Conservation (phyloP, 768 basidiomycete species). For the Xanthoconium stramineum region DNA sequence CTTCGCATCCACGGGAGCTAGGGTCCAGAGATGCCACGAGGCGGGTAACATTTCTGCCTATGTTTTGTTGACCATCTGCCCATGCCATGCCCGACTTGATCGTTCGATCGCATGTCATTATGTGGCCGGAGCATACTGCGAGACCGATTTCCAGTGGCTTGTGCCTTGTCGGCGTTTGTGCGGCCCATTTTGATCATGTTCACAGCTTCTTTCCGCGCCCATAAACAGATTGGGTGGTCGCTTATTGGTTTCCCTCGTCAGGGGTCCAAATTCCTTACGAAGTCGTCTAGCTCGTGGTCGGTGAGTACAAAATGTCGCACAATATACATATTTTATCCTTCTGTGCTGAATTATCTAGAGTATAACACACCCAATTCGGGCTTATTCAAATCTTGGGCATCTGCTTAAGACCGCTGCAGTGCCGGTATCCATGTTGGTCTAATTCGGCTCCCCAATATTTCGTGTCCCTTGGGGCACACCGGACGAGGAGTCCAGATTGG, state of each 20-base stretch:
- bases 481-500: not conserved
- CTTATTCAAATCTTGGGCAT: no score
- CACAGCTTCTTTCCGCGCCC: not conserved
- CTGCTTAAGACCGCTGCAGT: conserved; percentile 21
- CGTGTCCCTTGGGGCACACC: not conserved
- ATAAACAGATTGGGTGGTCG: not conserved
- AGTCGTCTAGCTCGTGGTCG: not conserved
- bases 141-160: not conserved
- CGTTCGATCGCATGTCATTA: not conserved
- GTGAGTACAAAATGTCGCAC: not conserved
- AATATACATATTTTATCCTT: not conserved
- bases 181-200: conserved; percentile 7
- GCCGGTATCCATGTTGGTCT: conserved; percentile 11
- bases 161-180: conserved; percentile 22
- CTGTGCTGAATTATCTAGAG: not conserved
- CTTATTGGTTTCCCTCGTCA: not conserved
- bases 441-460: not conserved
- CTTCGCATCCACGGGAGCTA: not conserved
- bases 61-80: no score
- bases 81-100: not conserved
- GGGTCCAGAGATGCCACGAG: not conserved
- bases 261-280: not conserved
- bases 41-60: not conserved
- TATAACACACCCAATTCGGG: not conserved
- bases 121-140: no score